Conservation (phyloP, 345 rosid species). For the Populus tremula region DNA sequence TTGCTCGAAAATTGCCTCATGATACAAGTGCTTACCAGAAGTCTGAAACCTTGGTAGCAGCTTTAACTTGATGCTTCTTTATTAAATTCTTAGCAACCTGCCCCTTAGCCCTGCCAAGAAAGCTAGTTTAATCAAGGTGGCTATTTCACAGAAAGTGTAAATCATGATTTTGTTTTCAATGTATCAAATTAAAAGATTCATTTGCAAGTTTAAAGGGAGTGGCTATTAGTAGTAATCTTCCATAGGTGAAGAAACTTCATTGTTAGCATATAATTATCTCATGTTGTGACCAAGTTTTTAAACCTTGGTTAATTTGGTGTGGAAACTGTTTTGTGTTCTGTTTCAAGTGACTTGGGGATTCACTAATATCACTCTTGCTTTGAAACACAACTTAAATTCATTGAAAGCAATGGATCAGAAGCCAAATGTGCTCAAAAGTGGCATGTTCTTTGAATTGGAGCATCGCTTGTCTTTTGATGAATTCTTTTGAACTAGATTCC, state of each 20-base stretch:
- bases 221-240: background rate
- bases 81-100: background rate
- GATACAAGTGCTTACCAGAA: slow-evolving; percentile 49
- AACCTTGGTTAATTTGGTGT: background rate
- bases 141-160: slow-evolving; percentile 3
- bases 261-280: no score
- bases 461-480: no score
- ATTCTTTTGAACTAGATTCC: no score
- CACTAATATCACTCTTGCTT: no score
- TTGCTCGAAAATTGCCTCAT: slow-evolving; percentile 54
- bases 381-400: no score
- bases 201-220: background rate
- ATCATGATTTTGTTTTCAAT: slow-evolving; percentile 4
- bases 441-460: no score
- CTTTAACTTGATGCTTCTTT: background rate
- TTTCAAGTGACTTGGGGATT: no score
- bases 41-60: slow-evolving; percentile 74
- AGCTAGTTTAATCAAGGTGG: background rate
- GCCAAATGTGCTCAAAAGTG: no score
- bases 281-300: background rate
- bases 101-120: background rate
- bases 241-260: background rate
- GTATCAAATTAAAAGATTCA: background rate
- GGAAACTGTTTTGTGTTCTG: background rate
- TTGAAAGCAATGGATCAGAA: no score